These are phyloP conservation scores for Linnemannia exigua DNA, from an alignment of 192 early-diverging fungal species.

Conservation along the genomic window DNA sequence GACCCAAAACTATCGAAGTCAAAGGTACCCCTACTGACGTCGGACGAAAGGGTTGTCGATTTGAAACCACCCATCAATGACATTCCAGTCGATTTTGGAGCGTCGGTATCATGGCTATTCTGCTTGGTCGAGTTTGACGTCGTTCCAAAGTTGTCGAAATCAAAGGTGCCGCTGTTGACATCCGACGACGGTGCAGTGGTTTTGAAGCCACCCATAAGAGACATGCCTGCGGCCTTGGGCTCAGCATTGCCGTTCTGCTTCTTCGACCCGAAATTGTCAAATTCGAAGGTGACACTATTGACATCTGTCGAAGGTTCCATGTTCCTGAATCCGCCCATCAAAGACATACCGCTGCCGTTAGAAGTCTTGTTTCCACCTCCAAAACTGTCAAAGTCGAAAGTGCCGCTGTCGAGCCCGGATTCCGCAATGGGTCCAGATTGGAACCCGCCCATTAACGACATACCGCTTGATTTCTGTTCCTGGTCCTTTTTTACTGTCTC, in stretches of 20 bases:
- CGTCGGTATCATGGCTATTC: not conserved
- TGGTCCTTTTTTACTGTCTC: not conserved
- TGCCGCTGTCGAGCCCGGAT: constrained; percentile 8
- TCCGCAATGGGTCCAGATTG: not conserved
- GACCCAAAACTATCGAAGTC: constrained; percentile 41
- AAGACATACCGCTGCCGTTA: constrained; percentile 16
- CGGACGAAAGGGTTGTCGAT: not conserved
- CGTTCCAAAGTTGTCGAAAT: constrained; percentile 35
- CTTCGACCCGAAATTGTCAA: constrained; percentile 32
- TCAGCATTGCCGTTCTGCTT: constrained; percentile 15
- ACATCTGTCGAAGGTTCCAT: constrained; percentile 3
- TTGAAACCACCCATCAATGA: constrained; percentile 45
- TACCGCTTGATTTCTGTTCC: constrained; percentile 7
- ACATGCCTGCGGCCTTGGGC: constrained; percentile 16
- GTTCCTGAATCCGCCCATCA: constrained; percentile 30
- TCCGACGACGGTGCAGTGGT: not conserved
- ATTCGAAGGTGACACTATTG: constrained; percentile 22
- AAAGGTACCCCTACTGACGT: constrained; percentile 33
- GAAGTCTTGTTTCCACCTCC: not conserved
- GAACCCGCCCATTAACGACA: constrained; percentile 31
- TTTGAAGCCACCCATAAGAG: constrained; percentile 30
- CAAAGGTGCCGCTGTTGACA: constrained; percentile 32
- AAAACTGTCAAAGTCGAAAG: constrained; percentile 17
- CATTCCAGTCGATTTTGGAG: constrained; percentile 27
- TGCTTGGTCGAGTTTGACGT: constrained; percentile 15